Evolutionary conservation across 108 stramenopile genomes (phyloP).

Genomic region (Cyclotella baltica): DNA sequence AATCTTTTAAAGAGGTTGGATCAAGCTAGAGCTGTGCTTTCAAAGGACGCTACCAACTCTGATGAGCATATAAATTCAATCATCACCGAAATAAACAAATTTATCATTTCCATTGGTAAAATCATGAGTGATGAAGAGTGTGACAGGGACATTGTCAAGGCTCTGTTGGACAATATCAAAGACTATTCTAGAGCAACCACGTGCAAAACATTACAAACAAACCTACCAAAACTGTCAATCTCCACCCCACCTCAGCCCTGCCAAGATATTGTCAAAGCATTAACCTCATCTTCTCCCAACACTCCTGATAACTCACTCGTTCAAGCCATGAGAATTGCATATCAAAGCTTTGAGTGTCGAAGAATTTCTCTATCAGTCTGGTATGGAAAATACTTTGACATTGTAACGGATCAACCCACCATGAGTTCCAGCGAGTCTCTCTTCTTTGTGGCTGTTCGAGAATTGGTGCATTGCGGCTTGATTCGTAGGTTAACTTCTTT

Average conservation of each 20-base stretch:
- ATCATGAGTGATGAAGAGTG: constrained; percentile 9
- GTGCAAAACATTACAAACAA: constrained; percentile 6
- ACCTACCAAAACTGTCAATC: background rate
- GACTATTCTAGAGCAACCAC: constrained; percentile 16
- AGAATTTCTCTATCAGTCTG: constrained; percentile 45
- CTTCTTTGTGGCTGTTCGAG: constrained; percentile 47
- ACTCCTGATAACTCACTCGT: constrained; percentile 10
- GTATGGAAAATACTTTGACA: constrained; percentile 49
- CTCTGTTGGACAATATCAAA: constrained; percentile 30
- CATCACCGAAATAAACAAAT: constrained; percentile 27
- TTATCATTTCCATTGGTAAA: constrained; percentile 35
- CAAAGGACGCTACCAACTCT: background rate
- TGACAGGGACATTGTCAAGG: constrained; percentile 15
- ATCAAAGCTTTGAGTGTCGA: constrained; percentile 45
- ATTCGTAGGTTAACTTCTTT: constrained; percentile 36
- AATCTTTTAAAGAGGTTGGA: no score
- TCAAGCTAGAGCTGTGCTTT: background rate
- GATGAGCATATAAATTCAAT: constrained; percentile 1
- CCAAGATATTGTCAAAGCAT: constrained; percentile 46
- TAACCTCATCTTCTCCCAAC: background rate
- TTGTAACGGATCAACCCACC: constrained; percentile 6
- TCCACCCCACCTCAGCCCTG: constrained; percentile 28
- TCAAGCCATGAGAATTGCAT: constrained; percentile 33
- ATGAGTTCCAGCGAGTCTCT: constrained; percentile 39
- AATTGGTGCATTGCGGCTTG: constrained; percentile 46